Conservation (phyloP, 495 filamentous ascomycete genomes). For the Talaromyces liani region DNA sequence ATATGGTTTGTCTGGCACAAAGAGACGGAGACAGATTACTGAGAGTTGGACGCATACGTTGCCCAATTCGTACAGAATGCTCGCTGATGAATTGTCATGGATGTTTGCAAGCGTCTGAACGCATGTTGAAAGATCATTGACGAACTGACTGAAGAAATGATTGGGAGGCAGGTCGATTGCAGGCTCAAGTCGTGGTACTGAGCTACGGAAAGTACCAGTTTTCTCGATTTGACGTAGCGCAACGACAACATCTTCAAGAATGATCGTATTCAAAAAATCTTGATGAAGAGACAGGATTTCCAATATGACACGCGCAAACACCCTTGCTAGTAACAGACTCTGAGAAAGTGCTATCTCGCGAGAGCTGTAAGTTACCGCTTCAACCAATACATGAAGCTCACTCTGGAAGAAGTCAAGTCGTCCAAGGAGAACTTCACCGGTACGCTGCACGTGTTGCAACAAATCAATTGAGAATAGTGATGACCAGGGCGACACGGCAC, state of each 20-base stretch:
- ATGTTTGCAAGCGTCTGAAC: slow-evolving; percentile 18
- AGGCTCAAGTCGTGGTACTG: slow-evolving; percentile 13
- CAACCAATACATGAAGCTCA: slow-evolving; percentile 56
- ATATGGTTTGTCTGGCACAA: slow-evolving; percentile 76
- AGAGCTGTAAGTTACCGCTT: slow-evolving; percentile 41
- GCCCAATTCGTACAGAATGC: slow-evolving; percentile 19
- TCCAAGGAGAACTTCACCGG: slow-evolving; percentile 47
- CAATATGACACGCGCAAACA: slow-evolving; percentile 39
- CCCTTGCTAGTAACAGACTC: slow-evolving; percentile 34
- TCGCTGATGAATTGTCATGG: slow-evolving; percentile 8
- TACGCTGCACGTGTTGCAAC: slow-evolving; percentile 45
- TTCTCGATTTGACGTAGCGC: slow-evolving; percentile 21
- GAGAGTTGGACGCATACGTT: slow-evolving; percentile 32
- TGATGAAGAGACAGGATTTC: slow-evolving; percentile 39
- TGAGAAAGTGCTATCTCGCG: slow-evolving; percentile 40
- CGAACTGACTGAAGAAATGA: slow-evolving; percentile 30
- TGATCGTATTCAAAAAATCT: slow-evolving; percentile 28
- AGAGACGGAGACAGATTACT: slow-evolving; percentile 56
- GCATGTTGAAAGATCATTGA: slow-evolving; percentile 27
- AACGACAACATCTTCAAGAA: slow-evolving; percentile 19
- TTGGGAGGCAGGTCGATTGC: slow-evolving; percentile 17
- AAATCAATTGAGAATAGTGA: slow-evolving; percentile 48
- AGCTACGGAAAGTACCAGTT: slow-evolving; percentile 12
- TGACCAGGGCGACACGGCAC: slow-evolving; percentile 34
- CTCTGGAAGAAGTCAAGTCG: slow-evolving; percentile 58